These are phyloP conservation scores for Hortiboletus campestris DNA, from an alignment of 768 basidiomycete genomes.

Conservation along the genomic window DNA sequence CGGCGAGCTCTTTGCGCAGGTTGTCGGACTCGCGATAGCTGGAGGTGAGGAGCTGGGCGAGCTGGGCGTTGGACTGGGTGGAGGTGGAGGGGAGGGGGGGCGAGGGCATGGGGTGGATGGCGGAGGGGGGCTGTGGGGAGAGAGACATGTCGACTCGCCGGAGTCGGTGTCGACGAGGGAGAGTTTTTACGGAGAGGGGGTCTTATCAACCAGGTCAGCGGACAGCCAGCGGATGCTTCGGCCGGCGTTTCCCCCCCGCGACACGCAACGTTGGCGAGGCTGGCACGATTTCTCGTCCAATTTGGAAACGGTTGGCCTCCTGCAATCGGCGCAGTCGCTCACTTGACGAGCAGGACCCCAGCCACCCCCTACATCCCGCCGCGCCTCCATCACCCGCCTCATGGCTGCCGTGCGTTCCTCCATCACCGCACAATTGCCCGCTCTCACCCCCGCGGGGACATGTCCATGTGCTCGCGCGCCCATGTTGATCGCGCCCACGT, in stretches of 20 bases:
- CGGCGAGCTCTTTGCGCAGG: conserved; percentile 49
- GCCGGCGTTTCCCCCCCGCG: conserved; percentile 28
- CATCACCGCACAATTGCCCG: conserved; percentile 10
- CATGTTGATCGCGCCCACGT: conserved; percentile 3
- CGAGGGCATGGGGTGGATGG: conserved; percentile 3
- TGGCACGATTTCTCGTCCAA: conserved; percentile 11
- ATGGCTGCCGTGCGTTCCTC: conserved; percentile 16
- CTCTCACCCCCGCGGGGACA: conserved; percentile 4
- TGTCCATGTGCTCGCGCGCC: conserved; percentile 3
- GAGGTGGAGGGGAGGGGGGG: conserved; percentile 19
- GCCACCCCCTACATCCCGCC: conserved; percentile 19
- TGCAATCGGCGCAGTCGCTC: conserved; percentile 20
- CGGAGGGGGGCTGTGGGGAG: conserved; percentile 10
- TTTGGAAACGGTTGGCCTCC: conserved; percentile 9
- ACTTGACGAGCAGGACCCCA: conserved; percentile 16
- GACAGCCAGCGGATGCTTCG: conserved; percentile 20
- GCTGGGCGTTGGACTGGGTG: conserved; percentile 44
- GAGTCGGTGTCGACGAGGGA: neutral
- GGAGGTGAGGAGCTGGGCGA: conserved; percentile 55
- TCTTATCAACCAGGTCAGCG: conserved; percentile 18
- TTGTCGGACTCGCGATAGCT: conserved; percentile 52
- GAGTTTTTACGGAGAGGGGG: neutral
- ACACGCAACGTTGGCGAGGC: conserved; percentile 33
- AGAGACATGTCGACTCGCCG: conserved; percentile 14
- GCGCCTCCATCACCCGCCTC: conserved; percentile 22